phyloP scores from a whole-genome alignment of 495 filamentous ascomycete species.

The Oidiodendron maius region DNA sequence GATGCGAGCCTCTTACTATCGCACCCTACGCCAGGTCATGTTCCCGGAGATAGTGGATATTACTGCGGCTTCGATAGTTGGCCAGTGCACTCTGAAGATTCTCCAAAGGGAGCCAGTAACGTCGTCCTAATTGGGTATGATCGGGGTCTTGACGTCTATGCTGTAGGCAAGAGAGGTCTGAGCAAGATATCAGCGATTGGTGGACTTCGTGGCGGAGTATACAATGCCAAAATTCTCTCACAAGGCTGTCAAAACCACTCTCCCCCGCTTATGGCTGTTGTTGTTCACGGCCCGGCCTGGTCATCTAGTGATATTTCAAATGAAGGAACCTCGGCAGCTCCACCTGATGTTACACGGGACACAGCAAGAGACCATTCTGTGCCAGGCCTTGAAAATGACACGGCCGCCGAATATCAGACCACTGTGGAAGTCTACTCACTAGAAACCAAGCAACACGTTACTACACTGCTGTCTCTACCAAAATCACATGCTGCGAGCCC shows the following conservation, averaged over 20 bases:
- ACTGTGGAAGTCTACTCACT: conserved; percentile 82
- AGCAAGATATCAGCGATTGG: conserved; percentile 61
- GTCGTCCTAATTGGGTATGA: conserved; percentile 74
- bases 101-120: conserved; percentile 37
- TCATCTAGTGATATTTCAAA: conserved; percentile 23
- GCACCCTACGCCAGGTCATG: conserved; percentile 40
- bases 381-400: conserved; percentile 8
- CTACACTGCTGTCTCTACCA: conserved; percentile 58
- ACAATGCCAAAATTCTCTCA: conserved; percentile 72
- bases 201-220: conserved; percentile 72
- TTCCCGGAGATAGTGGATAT: conserved; percentile 58
- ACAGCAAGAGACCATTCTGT: conserved; percentile 10
- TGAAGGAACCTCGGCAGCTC: conserved; percentile 14
- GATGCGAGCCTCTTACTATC: conserved; percentile 64
- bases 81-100: conserved; percentile 41
- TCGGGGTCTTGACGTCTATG: conserved; percentile 64
- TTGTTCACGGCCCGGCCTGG: conserved; percentile 66
- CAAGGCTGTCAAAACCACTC: conserved; percentile 20
- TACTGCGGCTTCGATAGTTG: conserved; percentile 78
- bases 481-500: conserved; percentile 39
- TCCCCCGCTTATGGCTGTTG: conserved; percentile 64
- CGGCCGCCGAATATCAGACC: conserved; percentile 47
- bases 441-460: conserved; percentile 56
- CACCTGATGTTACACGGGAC: conserved; percentile 18
- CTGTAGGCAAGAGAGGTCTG: conserved; percentile 60